Conservation (phyloP, 2,329 filamentous ascomycete species). For the Zasmidium citrigriseum region DNA sequence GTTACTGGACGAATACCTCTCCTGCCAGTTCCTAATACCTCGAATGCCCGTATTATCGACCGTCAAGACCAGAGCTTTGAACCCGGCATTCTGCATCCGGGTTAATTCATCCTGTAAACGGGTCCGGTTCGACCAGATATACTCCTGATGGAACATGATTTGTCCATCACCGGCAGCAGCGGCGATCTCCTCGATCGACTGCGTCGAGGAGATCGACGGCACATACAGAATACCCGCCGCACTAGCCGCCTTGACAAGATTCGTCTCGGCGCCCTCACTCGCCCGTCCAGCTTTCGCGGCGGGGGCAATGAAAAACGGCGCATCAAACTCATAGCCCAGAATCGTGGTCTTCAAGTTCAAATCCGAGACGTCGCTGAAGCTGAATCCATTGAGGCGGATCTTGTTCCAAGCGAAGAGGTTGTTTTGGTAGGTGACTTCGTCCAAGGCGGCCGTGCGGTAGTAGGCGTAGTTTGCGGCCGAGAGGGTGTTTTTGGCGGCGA, state of each 20-base stretch:
- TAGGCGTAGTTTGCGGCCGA: conserved; percentile 47
- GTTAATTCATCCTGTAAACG: conserved; percentile 35
- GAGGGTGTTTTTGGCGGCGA: conserved; percentile 44
- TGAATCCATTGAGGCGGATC: conserved; percentile 30
- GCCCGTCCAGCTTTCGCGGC: conserved; percentile 92
- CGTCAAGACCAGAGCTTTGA: conserved; percentile 44
- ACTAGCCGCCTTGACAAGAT: conserved; percentile 52
- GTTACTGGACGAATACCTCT: conserved; percentile 10
- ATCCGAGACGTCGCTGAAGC: conserved; percentile 26
- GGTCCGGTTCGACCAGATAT: conserved; percentile 37
- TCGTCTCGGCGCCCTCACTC: conserved; percentile 62
- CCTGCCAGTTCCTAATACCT: conserved; percentile 34
- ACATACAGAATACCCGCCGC: conserved; percentile 55
- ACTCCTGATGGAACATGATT: conserved; percentile 45
- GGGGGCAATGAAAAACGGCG: conserved; percentile 92
- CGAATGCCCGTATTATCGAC: conserved; percentile 43
- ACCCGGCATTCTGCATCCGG: conserved; percentile 36
- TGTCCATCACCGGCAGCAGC: conserved; percentile 31
- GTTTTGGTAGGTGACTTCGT: conserved; percentile 31
- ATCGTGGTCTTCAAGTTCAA: conserved; percentile 66
- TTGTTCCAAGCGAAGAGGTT: conserved; percentile 32
- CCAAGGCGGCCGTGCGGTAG: conserved; percentile 30
- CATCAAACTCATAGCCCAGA: conserved; percentile 77
- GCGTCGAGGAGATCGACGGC: conserved; percentile 39
- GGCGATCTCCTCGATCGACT: conserved; percentile 37